These are phyloP conservation scores for Aspergillus phoenicis DNA, from an alignment of 2,329 filamentous ascomycete species.

Conservation along the genomic window DNA sequence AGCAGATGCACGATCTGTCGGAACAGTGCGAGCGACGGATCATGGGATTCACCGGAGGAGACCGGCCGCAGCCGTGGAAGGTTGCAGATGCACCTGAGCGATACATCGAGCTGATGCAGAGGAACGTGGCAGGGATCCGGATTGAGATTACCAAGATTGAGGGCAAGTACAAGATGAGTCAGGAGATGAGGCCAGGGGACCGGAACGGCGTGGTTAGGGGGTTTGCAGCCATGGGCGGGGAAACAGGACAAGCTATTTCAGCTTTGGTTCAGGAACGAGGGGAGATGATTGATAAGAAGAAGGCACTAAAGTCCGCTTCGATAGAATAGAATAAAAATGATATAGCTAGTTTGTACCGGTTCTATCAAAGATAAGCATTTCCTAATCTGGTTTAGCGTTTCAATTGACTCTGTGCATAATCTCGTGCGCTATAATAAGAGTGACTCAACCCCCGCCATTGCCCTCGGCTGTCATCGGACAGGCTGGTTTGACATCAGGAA, in stretches of 20 bases:
- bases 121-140: not conserved
- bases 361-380: too few species aligned
- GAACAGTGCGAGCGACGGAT: not conserved
- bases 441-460: too few species aligned
- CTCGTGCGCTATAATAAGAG: too few species aligned
- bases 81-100: not conserved
- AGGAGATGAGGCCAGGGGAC: constrained; percentile 60
- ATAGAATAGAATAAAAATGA: not conserved
- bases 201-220: constrained; percentile 60
- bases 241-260: constrained; percentile 40
- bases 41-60: not conserved
- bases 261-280: constrained; percentile 39
- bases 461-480: too few species aligned
- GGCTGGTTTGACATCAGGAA: too few species aligned
- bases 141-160: not conserved
- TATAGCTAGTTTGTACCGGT: not conserved
- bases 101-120: not conserved
- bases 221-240: constrained; percentile 51
- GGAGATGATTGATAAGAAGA: constrained; percentile 23
- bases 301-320: not conserved
- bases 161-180: constrained; percentile 47
- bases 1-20: not conserved
- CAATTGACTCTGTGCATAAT: too few species aligned
- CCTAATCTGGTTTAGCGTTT: too few species aligned
- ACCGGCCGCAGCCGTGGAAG: not conserved